Evolutionary conservation across 345 rosid genomes (phyloP).

Genomic region (Salix brachista): DNA sequence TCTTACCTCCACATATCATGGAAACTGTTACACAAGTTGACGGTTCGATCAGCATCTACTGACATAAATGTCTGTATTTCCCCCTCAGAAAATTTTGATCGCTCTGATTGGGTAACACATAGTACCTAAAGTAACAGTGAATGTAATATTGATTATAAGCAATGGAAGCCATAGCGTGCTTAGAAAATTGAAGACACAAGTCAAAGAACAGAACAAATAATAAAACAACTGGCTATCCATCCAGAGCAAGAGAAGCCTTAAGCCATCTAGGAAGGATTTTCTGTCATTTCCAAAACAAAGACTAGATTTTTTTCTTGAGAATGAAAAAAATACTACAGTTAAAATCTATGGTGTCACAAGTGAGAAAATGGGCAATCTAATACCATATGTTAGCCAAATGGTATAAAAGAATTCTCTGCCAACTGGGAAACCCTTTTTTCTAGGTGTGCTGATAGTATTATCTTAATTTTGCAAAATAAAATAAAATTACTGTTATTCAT

Average conservation of each 20-base stretch:
- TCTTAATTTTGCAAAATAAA: no score
- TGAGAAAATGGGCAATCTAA: neutral
- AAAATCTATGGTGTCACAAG: neutral
- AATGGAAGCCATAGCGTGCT: neutral
- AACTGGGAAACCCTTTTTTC: no score
- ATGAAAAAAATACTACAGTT: neutral
- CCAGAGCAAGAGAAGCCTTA: neutral
- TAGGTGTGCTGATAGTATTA: no score
- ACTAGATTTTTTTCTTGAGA: no score
- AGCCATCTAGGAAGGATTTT: neutral
- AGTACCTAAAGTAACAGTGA: conserved; percentile 54
- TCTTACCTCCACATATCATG: conserved; percentile 93
- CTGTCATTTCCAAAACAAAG: neutral
- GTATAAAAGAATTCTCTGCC: neutral
- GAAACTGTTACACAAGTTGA: conserved; percentile 81
- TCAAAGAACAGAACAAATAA: neutral
- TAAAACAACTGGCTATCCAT: neutral
- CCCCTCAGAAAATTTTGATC: conserved; percentile 75
- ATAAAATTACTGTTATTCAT: no score
- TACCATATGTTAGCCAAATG: neutral
- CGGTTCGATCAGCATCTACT: conserved; percentile 86
- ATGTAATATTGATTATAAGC: conserved; percentile 9
- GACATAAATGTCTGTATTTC: conserved; percentile 99
- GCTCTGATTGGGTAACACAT: conserved; percentile 58
- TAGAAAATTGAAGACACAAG: neutral